These are phyloP conservation scores for Lactarius pseudohatsudake DNA, from an alignment of 768 basidiomycete species.

Conservation along the genomic window DNA sequence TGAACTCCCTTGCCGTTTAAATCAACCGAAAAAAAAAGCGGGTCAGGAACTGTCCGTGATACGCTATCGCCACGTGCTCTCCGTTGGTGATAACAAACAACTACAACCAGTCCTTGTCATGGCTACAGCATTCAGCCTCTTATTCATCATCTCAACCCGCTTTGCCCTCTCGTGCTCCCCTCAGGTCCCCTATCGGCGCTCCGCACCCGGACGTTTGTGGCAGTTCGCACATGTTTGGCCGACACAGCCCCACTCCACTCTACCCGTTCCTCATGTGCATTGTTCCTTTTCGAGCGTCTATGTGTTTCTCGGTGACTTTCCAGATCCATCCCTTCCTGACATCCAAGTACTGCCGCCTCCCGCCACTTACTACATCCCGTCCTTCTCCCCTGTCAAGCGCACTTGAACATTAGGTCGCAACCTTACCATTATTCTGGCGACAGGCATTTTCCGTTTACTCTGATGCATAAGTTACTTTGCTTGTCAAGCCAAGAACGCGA, in stretches of 20 bases:
- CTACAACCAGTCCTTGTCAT: not conserved
- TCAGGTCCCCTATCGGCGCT: not conserved
- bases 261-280: constrained; percentile 3
- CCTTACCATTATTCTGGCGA: not conserved
- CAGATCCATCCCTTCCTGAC: constrained; percentile 9
- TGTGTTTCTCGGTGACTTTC: constrained; percentile 12
- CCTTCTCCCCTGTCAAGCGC: not conserved
- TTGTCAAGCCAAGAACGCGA: not conserved
- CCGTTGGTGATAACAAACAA: not conserved
- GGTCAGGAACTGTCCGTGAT: not conserved
- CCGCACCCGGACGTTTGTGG: not conserved
- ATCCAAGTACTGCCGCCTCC: not conserved
- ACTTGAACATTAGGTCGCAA: not conserved
- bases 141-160: not conserved
- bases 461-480: not conserved
- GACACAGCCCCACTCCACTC: constrained; percentile 1
- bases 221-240: constrained; percentile 8
- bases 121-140: not conserved
- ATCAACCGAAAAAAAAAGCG: constrained; percentile 12
- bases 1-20: not conserved
- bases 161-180: not conserved
- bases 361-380: not conserved
- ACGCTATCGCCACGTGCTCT: constrained; percentile 14
- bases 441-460: not conserved
- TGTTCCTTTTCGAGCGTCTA: not conserved